Conservation (phyloP, 73 alveolate genomes). For the Stentor coeruleus region DNA sequence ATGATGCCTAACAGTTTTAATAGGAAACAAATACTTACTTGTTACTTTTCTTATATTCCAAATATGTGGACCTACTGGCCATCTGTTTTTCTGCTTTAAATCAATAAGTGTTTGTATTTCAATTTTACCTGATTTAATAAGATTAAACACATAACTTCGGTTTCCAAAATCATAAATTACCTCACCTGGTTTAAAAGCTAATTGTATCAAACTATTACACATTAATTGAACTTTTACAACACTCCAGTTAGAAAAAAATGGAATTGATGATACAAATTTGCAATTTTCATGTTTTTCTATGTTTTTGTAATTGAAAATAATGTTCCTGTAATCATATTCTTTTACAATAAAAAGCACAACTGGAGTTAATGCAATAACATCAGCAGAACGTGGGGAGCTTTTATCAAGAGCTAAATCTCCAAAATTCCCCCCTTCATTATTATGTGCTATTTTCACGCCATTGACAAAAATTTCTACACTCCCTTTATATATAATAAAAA, state of each 20-base stretch:
- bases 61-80: background rate
- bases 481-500: conserved; percentile 12
- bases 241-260: background rate
- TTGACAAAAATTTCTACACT: background rate
- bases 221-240: background rate
- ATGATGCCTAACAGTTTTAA: background rate
- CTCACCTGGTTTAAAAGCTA: background rate
- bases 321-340: background rate
- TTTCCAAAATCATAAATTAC: background rate
- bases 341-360: background rate
- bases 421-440: background rate
- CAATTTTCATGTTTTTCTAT: background rate
- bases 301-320: conserved; percentile 5
- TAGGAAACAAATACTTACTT: background rate
- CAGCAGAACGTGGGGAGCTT: background rate
- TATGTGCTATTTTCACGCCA: background rate
- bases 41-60: background rate
- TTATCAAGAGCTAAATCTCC: conserved; percentile 14
- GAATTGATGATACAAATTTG: background rate
- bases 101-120: background rate
- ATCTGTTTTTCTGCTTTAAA: background rate
- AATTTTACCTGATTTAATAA: conserved; percentile 15
- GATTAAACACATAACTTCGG: background rate
- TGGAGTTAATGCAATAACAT: background rate
- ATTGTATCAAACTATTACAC: background rate